These are phyloP conservation scores for Colletotrichum sp. DNA, from an alignment of 2,329 filamentous ascomycete genomes.

Conservation along the genomic window DNA sequence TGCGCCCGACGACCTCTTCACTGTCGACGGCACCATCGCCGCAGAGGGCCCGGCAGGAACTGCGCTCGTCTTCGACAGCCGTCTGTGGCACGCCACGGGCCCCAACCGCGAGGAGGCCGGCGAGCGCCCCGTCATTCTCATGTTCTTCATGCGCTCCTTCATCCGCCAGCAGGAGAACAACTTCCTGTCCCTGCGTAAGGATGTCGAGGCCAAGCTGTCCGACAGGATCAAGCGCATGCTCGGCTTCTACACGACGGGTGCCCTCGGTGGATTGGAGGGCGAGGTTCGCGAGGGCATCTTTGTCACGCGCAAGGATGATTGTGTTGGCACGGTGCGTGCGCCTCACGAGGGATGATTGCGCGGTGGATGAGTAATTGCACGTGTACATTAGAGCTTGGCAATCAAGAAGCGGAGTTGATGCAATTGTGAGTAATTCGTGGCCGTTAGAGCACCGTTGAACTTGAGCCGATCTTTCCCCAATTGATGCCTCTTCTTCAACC, in stretches of 20 bases:
- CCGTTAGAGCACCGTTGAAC: neutral
- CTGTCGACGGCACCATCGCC: neutral
- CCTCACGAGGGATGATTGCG: neutral
- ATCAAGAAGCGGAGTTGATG: neutral
- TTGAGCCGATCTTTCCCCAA: neutral
- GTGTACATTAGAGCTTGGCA: neutral
- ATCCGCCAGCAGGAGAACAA: conserved; percentile 2
- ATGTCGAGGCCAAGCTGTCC: conserved; percentile 1
- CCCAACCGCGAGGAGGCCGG: neutral
- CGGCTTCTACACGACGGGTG: conserved; percentile 1
- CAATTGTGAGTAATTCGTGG: neutral
- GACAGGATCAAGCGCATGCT: neutral
- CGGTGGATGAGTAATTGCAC: neutral
- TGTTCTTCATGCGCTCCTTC: conserved; percentile 4
- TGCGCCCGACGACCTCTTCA: neutral
- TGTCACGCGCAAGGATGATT: neutral
- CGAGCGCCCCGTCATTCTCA: conserved; percentile 3
- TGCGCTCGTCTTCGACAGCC: neutral
- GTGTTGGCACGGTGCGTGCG: neutral
- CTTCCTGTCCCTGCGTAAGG: conserved; percentile 3
- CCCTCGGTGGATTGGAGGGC: neutral
- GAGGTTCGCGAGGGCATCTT: neutral
- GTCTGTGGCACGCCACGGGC: neutral
- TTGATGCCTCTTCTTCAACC: neutral
- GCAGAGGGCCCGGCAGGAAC: neutral